Percentiles rank a stretch among this genome's conserved stretches.
Evolutionary conservation across 495 filamentous ascomycete genomes (phyloP).

Genomic region (Pyrenula aspistea): DNA sequence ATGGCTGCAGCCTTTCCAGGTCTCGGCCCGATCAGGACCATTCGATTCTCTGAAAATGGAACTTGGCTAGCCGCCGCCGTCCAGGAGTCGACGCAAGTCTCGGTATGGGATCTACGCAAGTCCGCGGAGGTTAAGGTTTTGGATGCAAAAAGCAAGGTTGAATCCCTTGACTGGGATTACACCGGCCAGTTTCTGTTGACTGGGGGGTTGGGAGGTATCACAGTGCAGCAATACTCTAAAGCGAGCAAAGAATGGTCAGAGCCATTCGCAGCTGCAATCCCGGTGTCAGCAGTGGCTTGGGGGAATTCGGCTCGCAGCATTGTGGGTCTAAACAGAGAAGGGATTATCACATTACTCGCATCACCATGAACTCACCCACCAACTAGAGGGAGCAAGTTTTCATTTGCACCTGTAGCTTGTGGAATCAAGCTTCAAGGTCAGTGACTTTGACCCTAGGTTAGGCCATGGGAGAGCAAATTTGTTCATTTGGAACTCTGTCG

Average conservation of each 20-base stretch:
- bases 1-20: slow-evolving; percentile 59
- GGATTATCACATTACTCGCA: slow-evolving; percentile 54
- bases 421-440: too few relatives aligned
- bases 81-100: slow-evolving; percentile 59
- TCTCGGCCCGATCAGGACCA: slow-evolving; percentile 51
- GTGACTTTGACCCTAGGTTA: too few relatives aligned
- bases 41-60: slow-evolving; percentile 95
- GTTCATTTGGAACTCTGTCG: too few relatives aligned
- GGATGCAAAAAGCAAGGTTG: slow-evolving; percentile 65
- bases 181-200: slow-evolving; percentile 86
- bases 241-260: slow-evolving; percentile 78
- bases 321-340: slow-evolving; percentile 60
- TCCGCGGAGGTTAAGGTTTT: slow-evolving; percentile 64
- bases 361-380: slow-evolving; percentile 24
- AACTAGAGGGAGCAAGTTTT: too few relatives aligned
- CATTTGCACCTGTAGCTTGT: too few relatives aligned
- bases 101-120: slow-evolving; percentile 86
- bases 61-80: slow-evolving; percentile 78
- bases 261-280: slow-evolving; percentile 61
- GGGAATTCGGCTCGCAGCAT: slow-evolving; percentile 62
- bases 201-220: slow-evolving; percentile 66
- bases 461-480: too few relatives aligned
- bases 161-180: slow-evolving; percentile 78
- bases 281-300: slow-evolving; percentile 65
- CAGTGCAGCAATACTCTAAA: slow-evolving; percentile 82